Base-by-base conservation (phyloP, 768 basidiomycete species). In the Russula vinacea region DNA sequence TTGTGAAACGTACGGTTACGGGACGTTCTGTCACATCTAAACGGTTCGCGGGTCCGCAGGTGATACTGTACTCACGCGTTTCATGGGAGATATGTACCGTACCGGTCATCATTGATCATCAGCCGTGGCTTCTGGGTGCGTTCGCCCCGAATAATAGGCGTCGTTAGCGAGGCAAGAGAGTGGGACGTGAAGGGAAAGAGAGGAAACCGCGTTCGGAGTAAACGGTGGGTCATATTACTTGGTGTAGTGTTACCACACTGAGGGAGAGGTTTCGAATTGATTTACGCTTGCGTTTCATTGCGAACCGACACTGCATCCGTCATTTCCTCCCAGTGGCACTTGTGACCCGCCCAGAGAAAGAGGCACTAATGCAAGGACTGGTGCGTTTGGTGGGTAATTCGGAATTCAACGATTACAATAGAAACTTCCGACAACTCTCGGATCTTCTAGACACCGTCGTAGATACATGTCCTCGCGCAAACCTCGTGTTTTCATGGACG, bases 331-430 rank as follows among this genome's bases (percentile, higher is more conserved):
- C 44, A 44, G 19, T n/a, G 42, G 42, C 19, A 19, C 10, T n/a
- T 45, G 44, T 45, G n/a, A n/a, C 19, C 44, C n/a, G n/a, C n/a
- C 44, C n/a, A 44, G 19, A n/a, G 5, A 42, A 6, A 9, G 40
- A 19, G 42, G 19, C 19, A 24, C 49, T 29, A 26, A 50, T 35
- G 37, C 54, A 19, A 55, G 35, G 1, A 33, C n/a, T 55, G 19
- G 22, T 39, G 37, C 22, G 16, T 55, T 55, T 55, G 54, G 54
- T 55, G 54, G 54, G 44, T 9, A 14, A 26, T 50, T 26, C 44
- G n/a, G 44, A 45, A 44, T 44, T 44, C 42, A n/a, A 9, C 19
- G 19, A n/a, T 44, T n/a, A 22, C 8, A 44, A 44, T 45, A 22
- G 44, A 45, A 45, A n/a, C 9, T 22, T 45, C 44, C 6, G 44